phyloP scores from a whole-genome alignment of 495 filamentous ascomycete genomes.

The Niebla homalea region DNA sequence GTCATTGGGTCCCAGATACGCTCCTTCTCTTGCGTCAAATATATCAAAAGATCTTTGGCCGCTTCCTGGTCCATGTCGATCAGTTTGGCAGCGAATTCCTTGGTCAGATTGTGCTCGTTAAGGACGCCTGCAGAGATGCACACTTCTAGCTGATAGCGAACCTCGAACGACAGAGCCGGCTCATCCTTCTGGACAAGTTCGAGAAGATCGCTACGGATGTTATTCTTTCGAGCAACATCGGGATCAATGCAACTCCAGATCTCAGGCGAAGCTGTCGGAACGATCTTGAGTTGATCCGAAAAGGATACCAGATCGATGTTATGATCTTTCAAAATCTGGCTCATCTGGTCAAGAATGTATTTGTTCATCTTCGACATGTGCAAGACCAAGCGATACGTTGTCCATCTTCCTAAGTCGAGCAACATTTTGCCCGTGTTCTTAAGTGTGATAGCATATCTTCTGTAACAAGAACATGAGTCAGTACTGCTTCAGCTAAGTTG shows the following conservation, averaged over 20 bases:
- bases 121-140: conserved; percentile 72
- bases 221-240: background rate
- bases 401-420: conserved; percentile 43
- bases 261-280: conserved; percentile 12
- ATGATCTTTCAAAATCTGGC: conserved; percentile 51
- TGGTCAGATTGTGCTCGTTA: conserved; percentile 60
- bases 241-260: conserved; percentile 50
- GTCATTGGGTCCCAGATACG: conserved; percentile 58
- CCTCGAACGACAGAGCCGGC: conserved; percentile 46
- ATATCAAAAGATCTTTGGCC: conserved; percentile 47
- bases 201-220: conserved; percentile 6
- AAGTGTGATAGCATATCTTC: no score
- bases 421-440: conserved; percentile 5
- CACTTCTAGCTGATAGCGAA: conserved; percentile 85
- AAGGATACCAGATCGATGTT: conserved; percentile 44
- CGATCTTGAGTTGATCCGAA: conserved; percentile 19
- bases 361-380: conserved; percentile 14
- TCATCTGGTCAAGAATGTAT: conserved; percentile 29
- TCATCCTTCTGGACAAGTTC: conserved; percentile 24
- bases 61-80: conserved; percentile 30
- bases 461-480: no score
- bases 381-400: conserved; percentile 48
- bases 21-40: conserved; percentile 43
- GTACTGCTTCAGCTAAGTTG: conserved; percentile 62
- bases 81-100: conserved; percentile 51